These are phyloP conservation scores for Lepiota brunneoincarnata DNA, from an alignment of 768 basidiomycete species.

Conservation along the genomic window DNA sequence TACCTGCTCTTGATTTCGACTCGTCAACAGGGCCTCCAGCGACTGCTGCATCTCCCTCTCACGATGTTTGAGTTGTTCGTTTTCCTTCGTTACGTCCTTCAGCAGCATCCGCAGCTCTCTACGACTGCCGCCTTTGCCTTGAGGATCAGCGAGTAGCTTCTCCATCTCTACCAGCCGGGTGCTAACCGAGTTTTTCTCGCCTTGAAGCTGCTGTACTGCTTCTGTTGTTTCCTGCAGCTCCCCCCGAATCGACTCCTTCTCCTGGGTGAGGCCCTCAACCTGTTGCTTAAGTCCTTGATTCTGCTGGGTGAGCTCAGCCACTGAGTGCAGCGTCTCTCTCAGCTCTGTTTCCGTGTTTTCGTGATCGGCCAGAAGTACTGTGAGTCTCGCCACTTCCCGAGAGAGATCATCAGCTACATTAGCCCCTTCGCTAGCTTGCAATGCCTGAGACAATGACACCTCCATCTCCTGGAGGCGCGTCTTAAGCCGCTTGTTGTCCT, in stretches of 20 bases:
- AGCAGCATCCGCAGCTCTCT: constrained; percentile 35
- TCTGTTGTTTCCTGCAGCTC: constrained; percentile 22
- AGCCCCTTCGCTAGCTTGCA: constrained; percentile 22
- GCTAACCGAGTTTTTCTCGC: constrained; percentile 27
- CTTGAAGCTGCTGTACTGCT: constrained; percentile 21
- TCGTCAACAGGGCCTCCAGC: constrained; percentile 32
- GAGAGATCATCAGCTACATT: constrained; percentile 24
- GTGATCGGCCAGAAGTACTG: constrained; percentile 22
- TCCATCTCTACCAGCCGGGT: constrained; percentile 30
- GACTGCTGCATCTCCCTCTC: constrained; percentile 33
- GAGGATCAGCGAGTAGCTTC: constrained; percentile 26
- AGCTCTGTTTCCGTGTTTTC: constrained; percentile 30
- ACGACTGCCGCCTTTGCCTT: constrained; percentile 21
- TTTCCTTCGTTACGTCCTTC: constrained; percentile 37
- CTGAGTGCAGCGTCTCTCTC: constrained; percentile 24
- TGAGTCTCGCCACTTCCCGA: constrained; percentile 25
- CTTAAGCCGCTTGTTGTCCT: constrained; percentile 26
- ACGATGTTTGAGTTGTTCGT: constrained; percentile 33
- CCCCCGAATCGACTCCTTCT: constrained; percentile 20
- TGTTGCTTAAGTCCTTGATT: constrained; percentile 22
- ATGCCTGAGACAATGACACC: constrained; percentile 23
- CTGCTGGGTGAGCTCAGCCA: constrained; percentile 23
- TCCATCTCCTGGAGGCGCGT: constrained; percentile 27
- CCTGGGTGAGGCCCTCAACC: constrained; percentile 18
- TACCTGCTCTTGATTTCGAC: constrained; percentile 24